Evolutionary conservation across 176 grass and related monocot species (phyloP).

Genomic region (Triticum timopheevii): DNA sequence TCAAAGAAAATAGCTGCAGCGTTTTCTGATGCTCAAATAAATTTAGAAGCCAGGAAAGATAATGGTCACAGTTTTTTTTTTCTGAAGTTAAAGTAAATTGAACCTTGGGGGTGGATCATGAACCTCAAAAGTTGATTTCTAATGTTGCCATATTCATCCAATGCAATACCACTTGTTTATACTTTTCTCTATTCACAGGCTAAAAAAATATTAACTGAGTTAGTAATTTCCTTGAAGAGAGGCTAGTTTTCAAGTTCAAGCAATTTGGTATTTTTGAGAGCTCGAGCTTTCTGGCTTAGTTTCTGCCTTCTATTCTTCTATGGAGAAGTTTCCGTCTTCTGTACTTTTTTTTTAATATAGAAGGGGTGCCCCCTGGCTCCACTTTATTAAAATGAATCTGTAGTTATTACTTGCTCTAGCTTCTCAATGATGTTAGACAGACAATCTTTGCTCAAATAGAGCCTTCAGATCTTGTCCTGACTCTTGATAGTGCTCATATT

Average conservation of each 20-base stretch:
- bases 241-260: neutral
- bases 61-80: neutral
- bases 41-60: neutral
- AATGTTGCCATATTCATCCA: neutral
- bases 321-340: neutral
- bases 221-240: neutral
- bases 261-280: neutral
- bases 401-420: neutral
- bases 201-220: neutral
- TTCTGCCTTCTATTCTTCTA: neutral
- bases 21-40: neutral
- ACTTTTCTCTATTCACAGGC: neutral
- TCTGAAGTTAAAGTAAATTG: neutral
- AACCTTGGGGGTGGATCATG: neutral
- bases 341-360: neutral
- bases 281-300: neutral
- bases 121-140: neutral
- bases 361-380: no score
- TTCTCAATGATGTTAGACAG: neutral
- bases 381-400: no score
- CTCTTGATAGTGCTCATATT: neutral
- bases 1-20: neutral
- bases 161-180: neutral
- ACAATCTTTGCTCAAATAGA: neutral
- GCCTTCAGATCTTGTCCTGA: neutral